A percentile compares a stretch with the other conserved stretches of the same genome.
These are phyloP conservation scores for Verticillium nubilum DNA, from an alignment of 2,329 filamentous ascomycete species.

Conservation along the genomic window DNA sequence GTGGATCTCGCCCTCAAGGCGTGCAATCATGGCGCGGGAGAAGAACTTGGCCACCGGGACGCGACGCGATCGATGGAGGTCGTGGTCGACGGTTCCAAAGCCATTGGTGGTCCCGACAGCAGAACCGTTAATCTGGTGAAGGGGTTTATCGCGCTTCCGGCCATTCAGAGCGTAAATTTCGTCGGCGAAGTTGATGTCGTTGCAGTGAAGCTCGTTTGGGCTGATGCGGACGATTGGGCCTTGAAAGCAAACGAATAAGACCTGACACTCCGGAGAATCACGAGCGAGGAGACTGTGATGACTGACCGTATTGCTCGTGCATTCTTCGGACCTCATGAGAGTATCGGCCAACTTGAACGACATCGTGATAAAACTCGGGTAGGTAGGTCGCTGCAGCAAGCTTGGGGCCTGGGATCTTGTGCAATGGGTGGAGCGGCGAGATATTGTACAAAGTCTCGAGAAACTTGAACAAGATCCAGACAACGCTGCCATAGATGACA, in stretches of 20 bases:
- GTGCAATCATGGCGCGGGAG: slow-evolving; percentile 20
- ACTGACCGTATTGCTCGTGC: slow-evolving; percentile 29
- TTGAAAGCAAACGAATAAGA: background rate
- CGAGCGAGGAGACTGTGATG: background rate
- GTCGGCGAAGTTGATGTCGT: slow-evolving; percentile 26
- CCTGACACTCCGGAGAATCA: background rate
- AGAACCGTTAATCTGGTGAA: slow-evolving; percentile 9
- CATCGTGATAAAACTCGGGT: slow-evolving; percentile 32
- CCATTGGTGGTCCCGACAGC: background rate
- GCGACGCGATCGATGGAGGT: slow-evolving; percentile 20
- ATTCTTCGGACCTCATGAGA: slow-evolving; percentile 25
- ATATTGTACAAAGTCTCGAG: slow-evolving; percentile 26
- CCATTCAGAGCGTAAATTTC: slow-evolving; percentile 26
- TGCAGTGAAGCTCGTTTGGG: slow-evolving; percentile 31
- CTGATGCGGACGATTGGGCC: slow-evolving; percentile 32
- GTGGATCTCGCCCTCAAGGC: slow-evolving; percentile 22
- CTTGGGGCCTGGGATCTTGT: slow-evolving; percentile 29
- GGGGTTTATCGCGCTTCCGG: slow-evolving; percentile 3
- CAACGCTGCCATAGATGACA: background rate
- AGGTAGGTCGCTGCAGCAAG: slow-evolving; percentile 27
- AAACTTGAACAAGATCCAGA: slow-evolving; percentile 22
- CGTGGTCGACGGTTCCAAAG: slow-evolving; percentile 15
- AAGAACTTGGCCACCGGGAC: slow-evolving; percentile 22
- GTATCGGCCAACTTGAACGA: slow-evolving; percentile 27
- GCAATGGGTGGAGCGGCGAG: slow-evolving; percentile 31